These are phyloP conservation scores for Sporothrix globosa DNA, from an alignment of 2,329 filamentous ascomycete genomes.

Conservation along the genomic window DNA sequence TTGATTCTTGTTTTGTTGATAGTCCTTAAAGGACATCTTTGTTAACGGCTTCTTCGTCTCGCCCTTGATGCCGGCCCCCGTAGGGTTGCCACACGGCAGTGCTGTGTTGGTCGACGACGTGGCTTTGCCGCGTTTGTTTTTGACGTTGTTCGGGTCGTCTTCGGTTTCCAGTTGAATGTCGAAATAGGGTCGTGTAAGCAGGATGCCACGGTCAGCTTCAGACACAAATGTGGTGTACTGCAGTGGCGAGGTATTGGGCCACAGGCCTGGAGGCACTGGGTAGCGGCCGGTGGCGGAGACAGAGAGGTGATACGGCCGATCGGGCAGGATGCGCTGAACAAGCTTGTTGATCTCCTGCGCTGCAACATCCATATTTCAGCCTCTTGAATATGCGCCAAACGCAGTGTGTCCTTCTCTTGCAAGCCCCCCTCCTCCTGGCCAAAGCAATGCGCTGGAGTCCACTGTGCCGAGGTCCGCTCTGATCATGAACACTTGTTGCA, in stretches of 20 bases:
- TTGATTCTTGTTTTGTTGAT: conserved; percentile 58
- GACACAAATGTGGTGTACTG: conserved; percentile 63
- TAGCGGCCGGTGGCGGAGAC: conserved; percentile 54
- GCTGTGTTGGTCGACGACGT: conserved; percentile 45
- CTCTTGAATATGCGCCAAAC: conserved; percentile 2
- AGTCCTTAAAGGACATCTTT: conserved; percentile 61
- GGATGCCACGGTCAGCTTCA: conserved; percentile 60
- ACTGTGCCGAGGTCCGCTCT: conserved; percentile 8
- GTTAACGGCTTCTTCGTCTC: conserved; percentile 45
- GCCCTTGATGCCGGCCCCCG: conserved; percentile 39
- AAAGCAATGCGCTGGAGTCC: conserved; percentile 6
- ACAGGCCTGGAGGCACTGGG: conserved; percentile 49
- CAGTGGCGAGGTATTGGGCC: conserved; percentile 51
- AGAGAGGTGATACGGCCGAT: conserved; percentile 53
- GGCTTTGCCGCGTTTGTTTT: conserved; percentile 32
- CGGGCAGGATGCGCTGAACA: conserved; percentile 37
- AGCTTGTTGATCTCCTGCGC: conserved; percentile 37
- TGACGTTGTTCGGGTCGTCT: conserved; percentile 22
- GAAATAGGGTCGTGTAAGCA: conserved; percentile 61
- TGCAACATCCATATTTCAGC: conserved; percentile 38
- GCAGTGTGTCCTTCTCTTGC: conserved; percentile 18
- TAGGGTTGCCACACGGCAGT: conserved; percentile 37
- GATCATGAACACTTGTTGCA: background rate
- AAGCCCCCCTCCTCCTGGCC: conserved; percentile 27
- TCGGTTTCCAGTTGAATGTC: conserved; percentile 58